A percentile compares a stretch with the other conserved stretches of the same genome.
These are phyloP conservation scores for Pestalotiopsis sp. DNA, from an alignment of 2,329 filamentous ascomycete species.

Conservation along the genomic window DNA sequence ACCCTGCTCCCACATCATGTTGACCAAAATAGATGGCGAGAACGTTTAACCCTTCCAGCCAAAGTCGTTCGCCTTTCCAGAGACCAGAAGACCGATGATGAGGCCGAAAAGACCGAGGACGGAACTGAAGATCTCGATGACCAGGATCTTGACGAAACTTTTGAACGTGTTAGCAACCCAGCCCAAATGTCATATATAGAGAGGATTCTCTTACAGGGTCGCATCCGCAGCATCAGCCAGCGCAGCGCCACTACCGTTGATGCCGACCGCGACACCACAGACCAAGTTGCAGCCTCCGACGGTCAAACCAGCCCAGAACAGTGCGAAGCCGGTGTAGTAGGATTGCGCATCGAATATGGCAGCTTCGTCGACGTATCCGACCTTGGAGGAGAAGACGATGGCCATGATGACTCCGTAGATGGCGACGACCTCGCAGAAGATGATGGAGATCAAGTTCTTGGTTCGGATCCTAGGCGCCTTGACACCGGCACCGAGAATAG, in stretches of 20 bases:
- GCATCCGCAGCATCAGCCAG: conserved; percentile 93
- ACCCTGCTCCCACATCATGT: not conserved
- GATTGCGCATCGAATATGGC: conserved; percentile 72
- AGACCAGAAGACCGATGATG: conserved; percentile 88
- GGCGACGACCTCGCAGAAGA: conserved; percentile 99
- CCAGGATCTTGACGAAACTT: conserved; percentile 97
- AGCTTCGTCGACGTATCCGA: conserved; percentile 65
- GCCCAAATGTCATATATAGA: not conserved
- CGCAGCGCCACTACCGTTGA: conserved; percentile 96
- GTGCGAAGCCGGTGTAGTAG: conserved; percentile 91
- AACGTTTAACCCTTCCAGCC: conserved; percentile 29
- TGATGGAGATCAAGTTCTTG: conserved; percentile 99
- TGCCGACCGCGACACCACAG: conserved; percentile 94
- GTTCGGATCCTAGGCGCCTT: conserved; percentile 96
- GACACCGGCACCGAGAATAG: conserved; percentile 95
- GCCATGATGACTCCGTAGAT: conserved; percentile 99
- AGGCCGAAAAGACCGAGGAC: conserved; percentile 94
- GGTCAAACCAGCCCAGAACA: conserved; percentile 95
- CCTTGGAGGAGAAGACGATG: conserved; percentile 93
- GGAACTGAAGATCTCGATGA: conserved; percentile 99
- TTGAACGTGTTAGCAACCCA: not conserved
- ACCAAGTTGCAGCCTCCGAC: conserved; percentile 95
- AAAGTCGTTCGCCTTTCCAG: conserved; percentile 80
- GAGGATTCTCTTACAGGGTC: conserved; percentile 65
- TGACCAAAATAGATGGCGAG: not conserved